These are phyloP conservation scores for Trichoderma sp. DNA, from an alignment of 2,329 filamentous ascomycete genomes.

Conservation along the genomic window DNA sequence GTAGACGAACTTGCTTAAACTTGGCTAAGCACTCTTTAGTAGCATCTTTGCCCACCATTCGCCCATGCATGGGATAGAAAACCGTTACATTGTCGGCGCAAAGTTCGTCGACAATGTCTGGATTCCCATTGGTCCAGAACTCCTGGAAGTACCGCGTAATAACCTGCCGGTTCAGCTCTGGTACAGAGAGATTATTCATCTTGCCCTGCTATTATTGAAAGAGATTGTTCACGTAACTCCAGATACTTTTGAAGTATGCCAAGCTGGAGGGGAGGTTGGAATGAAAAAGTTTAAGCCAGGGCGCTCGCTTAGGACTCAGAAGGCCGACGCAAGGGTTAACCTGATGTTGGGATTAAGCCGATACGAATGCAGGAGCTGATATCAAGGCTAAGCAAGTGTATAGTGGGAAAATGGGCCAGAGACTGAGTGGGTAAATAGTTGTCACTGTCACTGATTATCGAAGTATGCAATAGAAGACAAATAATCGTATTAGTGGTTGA, in stretches of 20 bases:
- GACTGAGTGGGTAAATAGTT: background rate
- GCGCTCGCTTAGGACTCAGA: background rate
- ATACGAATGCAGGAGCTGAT: background rate
- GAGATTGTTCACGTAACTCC: background rate
- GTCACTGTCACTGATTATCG: background rate
- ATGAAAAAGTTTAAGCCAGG: background rate
- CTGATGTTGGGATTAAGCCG: background rate
- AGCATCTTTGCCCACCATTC: conserved; percentile 14
- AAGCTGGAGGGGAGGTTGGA: background rate
- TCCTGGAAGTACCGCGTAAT: conserved; percentile 16
- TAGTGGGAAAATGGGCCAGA: background rate
- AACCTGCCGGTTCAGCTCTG: conserved; percentile 4
- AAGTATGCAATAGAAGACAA: background rate
- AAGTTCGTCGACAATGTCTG: conserved; percentile 19
- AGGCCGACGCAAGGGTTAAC: background rate
- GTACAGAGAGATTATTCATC: background rate
- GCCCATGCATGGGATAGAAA: conserved; percentile 23
- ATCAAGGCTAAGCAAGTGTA: background rate
- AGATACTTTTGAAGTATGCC: background rate
- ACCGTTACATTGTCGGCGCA: conserved; percentile 20
- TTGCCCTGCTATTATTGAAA: background rate
- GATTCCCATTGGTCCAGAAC: conserved; percentile 22
- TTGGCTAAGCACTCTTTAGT: conserved; percentile 15
- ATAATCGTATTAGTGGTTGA: background rate
- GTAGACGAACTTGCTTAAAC: conserved; percentile 20